These are phyloP conservation scores for Termitomyces sp. DNA, from an alignment of 768 basidiomycete species.

Conservation along the genomic window DNA sequence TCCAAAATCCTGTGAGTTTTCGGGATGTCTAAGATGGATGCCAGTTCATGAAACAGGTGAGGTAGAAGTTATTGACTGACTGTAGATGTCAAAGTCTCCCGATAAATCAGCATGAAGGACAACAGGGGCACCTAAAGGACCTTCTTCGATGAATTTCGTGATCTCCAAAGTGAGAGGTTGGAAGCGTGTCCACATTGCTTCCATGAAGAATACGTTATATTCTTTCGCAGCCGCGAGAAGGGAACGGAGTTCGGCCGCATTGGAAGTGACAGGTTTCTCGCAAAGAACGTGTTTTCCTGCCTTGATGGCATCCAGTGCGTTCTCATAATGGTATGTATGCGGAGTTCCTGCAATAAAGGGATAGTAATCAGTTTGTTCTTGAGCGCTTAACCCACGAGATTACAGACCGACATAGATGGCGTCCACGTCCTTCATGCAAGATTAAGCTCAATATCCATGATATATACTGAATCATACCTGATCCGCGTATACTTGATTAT, in stretches of 20 bases:
- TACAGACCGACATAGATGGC: constrained; percentile 66
- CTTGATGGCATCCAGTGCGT: constrained; percentile 68
- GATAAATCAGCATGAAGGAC: constrained; percentile 74
- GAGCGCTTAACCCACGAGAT: not conserved
- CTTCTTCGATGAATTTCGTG: constrained; percentile 56
- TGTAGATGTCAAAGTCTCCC: constrained; percentile 57
- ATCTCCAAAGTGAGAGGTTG: constrained; percentile 64
- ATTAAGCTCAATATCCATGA: not conserved
- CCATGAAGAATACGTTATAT: constrained; percentile 84
- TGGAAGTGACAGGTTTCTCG: constrained; percentile 84
- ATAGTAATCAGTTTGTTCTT: not conserved
- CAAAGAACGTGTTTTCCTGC: constrained; percentile 84
- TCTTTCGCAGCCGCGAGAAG: constrained; percentile 72
- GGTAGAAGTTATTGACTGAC: constrained; percentile 32
- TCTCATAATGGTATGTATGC: constrained; percentile 77
- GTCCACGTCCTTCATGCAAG: constrained; percentile 53
- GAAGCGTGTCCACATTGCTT: constrained; percentile 86
- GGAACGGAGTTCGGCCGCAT: constrained; percentile 68
- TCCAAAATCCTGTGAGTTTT: constrained; percentile 72
- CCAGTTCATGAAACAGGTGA: not conserved
- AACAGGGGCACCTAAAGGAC: constrained; percentile 59
- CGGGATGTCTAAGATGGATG: constrained; percentile 44
- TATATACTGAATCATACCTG: constrained; percentile 32
- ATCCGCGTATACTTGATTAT: constrained; percentile 70
- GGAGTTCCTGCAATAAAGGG: constrained; percentile 55